Evolutionary conservation across 78 protist genomes (phyloP).

Genomic region (Dictyostelium intermedium): DNA sequence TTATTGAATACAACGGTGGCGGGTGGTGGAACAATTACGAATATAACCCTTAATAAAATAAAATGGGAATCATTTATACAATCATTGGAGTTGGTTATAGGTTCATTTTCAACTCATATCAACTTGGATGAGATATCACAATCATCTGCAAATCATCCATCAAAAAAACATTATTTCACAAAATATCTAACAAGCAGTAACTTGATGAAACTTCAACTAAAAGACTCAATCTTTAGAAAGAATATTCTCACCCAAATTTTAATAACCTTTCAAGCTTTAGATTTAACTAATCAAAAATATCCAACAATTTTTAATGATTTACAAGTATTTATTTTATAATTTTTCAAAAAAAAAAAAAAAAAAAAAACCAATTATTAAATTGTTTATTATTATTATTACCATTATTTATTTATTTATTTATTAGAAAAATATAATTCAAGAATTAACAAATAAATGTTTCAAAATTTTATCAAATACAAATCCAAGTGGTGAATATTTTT

Average conservation of each 20-base stretch:
- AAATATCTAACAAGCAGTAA: slow-evolving; percentile 55
- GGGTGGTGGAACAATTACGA: background rate
- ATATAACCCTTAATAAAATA: background rate
- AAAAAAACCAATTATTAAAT: background rate
- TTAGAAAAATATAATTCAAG: slow-evolving; percentile 34
- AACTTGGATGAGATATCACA: slow-evolving; percentile 33
- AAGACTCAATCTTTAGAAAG: slow-evolving; percentile 65
- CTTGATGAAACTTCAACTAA: slow-evolving; percentile 52
- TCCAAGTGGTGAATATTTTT: slow-evolving; percentile 57
- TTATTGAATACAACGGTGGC: background rate
- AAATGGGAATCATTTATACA: slow-evolving; percentile 56
- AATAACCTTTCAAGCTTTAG: slow-evolving; percentile 43
- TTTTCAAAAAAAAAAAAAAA: background rate
- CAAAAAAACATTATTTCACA: slow-evolving; percentile 58
- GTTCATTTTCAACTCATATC: slow-evolving; percentile 62
- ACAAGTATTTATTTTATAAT: slow-evolving; percentile 8
- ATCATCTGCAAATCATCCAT: background rate
- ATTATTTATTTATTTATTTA: background rate
- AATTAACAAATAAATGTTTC: slow-evolving; percentile 6
- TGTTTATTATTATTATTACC: background rate
- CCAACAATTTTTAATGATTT: slow-evolving; percentile 40
- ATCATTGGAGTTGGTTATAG: slow-evolving; percentile 41
- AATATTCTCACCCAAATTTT: slow-evolving; percentile 61
- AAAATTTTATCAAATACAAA: slow-evolving; percentile 53
- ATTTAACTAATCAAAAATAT: slow-evolving; percentile 22